Base-by-base conservation (phyloP, 2,329 filamentous ascomycete genomes). In the Botrytis cinerea region DNA sequence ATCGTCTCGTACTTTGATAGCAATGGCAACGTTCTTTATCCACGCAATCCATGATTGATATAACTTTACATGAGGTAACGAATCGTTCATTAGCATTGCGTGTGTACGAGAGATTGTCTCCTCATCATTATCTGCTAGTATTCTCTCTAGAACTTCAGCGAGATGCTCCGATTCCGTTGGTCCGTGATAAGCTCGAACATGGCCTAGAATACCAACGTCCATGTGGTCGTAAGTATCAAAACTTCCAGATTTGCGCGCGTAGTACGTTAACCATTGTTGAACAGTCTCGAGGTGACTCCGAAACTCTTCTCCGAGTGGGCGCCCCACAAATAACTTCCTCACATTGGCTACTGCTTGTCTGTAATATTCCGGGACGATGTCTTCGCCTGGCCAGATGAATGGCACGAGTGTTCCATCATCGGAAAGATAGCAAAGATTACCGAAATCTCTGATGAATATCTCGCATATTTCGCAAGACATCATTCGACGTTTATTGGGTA, bases 391-490 rank as follows among this genome's bases (percentile, higher is more conserved):
- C 71, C 71, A 73, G 28, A 73, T 8, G 12, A 69, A 35, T 14
- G 71, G 71, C 12, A 69, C 57, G 1, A 73, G n/a, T 35, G 25
- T 62, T 25, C 63, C 71, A 25, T 61, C 32, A 0, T 40, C 16
- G 1, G 63, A 61, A 32, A 73, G 43, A 38, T 10, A 46, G 54
- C 71, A 73, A 32, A 73, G 71, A 43, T 73, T 43, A 2, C 71
- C 63, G 7, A 48, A 61, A 4, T 60, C 38, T 73, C 25, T 28
- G 25, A 69, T 61, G 25, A 73, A 73, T 0, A 16, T 35, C 32
- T 69, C 66, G 51, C 71, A 73, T 40, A 60, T 69, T 12, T 61
- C 63, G 71, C 71, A 73, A 20, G 51, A 28, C 35, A 61, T 59
- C 32, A 22, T 73, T 1, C 20, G 51, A 43, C 59, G 63, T n/a